A percentile compares a stretch with the other conserved stretches of the same genome.
Evolutionary conservation across 164 flowering plant genomes (phyloP).

Genomic region (Magnolia kwangsiensis): DNA sequence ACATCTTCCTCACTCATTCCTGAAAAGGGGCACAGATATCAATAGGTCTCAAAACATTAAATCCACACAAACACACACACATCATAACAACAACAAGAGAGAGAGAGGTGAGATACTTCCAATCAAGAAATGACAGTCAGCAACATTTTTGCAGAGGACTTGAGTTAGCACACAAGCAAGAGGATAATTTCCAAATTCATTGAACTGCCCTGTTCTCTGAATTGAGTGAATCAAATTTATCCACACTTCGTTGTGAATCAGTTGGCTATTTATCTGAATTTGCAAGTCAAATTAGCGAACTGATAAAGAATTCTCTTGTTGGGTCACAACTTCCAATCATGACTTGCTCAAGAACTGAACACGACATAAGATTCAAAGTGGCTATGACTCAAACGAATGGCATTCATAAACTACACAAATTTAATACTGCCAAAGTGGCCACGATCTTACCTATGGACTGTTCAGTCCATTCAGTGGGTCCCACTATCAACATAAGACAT

Average conservation of each 20-base stretch:
- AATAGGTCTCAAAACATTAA: background rate
- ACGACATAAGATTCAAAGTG: background rate
- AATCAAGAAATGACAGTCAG: background rate
- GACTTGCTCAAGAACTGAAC: background rate
- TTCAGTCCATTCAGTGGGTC: no score
- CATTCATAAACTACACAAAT: no score
- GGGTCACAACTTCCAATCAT: background rate
- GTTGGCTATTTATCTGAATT: background rate
- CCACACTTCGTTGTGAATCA: background rate
- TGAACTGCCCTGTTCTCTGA: background rate
- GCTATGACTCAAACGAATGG: background rate
- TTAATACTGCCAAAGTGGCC: background rate
- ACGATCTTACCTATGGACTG: no score
- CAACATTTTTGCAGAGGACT: background rate
- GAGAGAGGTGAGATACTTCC: background rate
- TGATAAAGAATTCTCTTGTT: background rate
- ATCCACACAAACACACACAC: background rate
- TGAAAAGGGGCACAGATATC: slow-evolving; percentile 18
- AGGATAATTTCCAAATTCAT: background rate
- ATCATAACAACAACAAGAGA: background rate
- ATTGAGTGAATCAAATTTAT: background rate
- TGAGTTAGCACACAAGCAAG: background rate
- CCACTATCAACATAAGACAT: no score
- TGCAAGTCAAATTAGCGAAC: background rate
- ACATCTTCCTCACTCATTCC: slow-evolving; percentile 92